These are phyloP conservation scores for Peronospora belbahrii DNA, from an alignment of 352 stramenopile species.

Conservation along the genomic window DNA sequence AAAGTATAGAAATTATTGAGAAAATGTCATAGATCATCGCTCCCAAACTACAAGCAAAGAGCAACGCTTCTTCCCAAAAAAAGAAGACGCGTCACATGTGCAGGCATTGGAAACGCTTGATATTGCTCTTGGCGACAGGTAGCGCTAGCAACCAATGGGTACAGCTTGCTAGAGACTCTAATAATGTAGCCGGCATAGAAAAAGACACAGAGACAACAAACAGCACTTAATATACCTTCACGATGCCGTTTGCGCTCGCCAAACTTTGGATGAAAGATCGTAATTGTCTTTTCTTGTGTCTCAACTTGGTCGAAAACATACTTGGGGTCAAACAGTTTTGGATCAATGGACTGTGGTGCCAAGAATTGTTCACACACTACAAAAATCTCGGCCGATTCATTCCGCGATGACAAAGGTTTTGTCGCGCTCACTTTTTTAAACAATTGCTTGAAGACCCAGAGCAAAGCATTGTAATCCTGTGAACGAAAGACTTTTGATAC, in stretches of 20 bases:
- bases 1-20: conserved; percentile 4
- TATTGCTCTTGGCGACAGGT: conserved; percentile 87
- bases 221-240: conserved; percentile 58
- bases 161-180: conserved; percentile 85
- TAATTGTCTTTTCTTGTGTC: conserved; percentile 81
- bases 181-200: conserved; percentile 69
- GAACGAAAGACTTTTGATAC: conserved; percentile 97
- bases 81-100: conserved; percentile 27
- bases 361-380: conserved; percentile 96
- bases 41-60: conserved; percentile 50
- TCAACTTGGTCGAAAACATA: conserved; percentile 96
- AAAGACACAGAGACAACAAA: conserved; percentile 19
- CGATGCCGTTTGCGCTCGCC: conserved; percentile 91
- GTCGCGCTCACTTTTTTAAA: conserved; percentile 97
- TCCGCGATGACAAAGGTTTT: conserved; percentile 96
- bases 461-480: conserved; percentile 96
- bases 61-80: conserved; percentile 16
- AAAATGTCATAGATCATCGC: conserved; percentile 83
- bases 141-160: conserved; percentile 77
- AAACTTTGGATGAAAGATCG: conserved; percentile 98
- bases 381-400: conserved; percentile 99
- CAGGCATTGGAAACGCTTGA: conserved; percentile 66
- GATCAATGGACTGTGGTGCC: conserved; percentile 95
- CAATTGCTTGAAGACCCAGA: conserved; percentile 99
- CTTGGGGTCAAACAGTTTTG: conserved; percentile 95